These are phyloP conservation scores for Candida argentea DNA, from an alignment of 805 yeast species.

Conservation along the genomic window DNA sequence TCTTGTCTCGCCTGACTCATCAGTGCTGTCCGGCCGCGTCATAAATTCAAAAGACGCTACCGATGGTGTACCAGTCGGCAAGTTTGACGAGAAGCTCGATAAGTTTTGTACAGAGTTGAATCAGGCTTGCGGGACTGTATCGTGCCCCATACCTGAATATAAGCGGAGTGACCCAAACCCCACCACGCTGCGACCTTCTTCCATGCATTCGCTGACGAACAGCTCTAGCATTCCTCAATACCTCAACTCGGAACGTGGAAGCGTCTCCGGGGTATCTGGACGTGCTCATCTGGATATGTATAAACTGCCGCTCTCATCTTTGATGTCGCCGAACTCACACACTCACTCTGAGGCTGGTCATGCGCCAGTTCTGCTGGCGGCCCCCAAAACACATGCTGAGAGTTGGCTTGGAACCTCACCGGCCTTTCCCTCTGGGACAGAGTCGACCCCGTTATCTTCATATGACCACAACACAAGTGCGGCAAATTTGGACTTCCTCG, in stretches of 20 bases:
- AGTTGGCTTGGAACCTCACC: too few relatives aligned
- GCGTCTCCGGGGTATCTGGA: not conserved
- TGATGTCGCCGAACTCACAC: constrained; percentile 12
- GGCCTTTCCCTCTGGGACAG: constrained; percentile 8
- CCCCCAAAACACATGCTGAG: constrained; percentile 1
- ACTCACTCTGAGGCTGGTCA: constrained; percentile 11
- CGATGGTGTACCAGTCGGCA: constrained; percentile 10
- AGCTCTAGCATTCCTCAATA: too few relatives aligned
- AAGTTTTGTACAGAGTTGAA: constrained; percentile 69
- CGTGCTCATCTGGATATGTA: not conserved
- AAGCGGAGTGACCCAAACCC: constrained; percentile 8
- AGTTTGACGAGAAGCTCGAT: constrained; percentile 59
- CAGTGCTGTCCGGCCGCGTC: constrained; percentile 5
- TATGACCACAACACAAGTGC: constrained; percentile 1
- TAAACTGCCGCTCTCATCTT: constrained; percentile 13
- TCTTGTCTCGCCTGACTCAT: constrained; percentile 23
- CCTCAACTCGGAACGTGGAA: too few relatives aligned
- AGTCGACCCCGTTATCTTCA: not conserved
- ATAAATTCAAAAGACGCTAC: constrained; percentile 3
- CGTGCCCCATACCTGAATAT: constrained; percentile 52
- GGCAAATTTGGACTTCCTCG: constrained; percentile 2
- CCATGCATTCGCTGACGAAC: too few relatives aligned
- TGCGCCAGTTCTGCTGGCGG: constrained; percentile 2
- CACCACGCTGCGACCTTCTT: not conserved
- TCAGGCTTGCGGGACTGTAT: constrained; percentile 75